Evolutionary conservation across 2,329 filamentous ascomycete genomes (phyloP).

Genomic region (Trichoderma gracile): DNA sequence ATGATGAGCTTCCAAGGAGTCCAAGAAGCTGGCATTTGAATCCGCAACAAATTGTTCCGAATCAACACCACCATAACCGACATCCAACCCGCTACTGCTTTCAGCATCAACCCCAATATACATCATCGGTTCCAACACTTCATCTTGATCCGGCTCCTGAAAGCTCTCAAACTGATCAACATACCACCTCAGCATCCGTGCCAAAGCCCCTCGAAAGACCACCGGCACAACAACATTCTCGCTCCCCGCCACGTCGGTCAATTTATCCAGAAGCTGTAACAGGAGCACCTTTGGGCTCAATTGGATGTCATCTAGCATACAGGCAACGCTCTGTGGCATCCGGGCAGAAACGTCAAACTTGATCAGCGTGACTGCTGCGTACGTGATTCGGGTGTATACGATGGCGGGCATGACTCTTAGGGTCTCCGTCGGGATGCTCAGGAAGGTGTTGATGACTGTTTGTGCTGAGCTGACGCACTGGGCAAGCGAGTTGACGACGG

Average conservation of each 20-base stretch:
- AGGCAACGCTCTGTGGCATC: background rate
- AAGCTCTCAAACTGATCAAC: constrained; percentile 1
- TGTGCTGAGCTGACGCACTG: background rate
- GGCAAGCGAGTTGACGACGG: background rate
- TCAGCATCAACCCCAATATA: background rate
- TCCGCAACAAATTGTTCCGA: background rate
- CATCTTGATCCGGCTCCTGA: background rate
- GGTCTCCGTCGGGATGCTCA: background rate
- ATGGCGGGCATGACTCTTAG: background rate
- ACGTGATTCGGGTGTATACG: background rate
- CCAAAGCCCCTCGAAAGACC: background rate
- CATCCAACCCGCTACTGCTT: background rate
- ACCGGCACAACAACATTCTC: background rate
- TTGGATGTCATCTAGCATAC: background rate
- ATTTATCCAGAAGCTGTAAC: background rate
- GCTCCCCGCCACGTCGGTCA: background rate
- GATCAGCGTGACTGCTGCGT: background rate
- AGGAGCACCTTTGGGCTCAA: background rate
- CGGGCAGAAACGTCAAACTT: constrained; percentile 5
- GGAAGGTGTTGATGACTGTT: background rate
- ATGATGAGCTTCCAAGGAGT: background rate
- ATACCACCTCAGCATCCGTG: background rate
- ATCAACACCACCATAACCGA: background rate
- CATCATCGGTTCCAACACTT: background rate
- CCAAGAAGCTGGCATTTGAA: background rate